Evolutionary conservation across 2,329 filamentous ascomycete species (phyloP), one percentile per base, ranked within the genome.

Genomic region (Tolypocladium nubicola): DNA sequence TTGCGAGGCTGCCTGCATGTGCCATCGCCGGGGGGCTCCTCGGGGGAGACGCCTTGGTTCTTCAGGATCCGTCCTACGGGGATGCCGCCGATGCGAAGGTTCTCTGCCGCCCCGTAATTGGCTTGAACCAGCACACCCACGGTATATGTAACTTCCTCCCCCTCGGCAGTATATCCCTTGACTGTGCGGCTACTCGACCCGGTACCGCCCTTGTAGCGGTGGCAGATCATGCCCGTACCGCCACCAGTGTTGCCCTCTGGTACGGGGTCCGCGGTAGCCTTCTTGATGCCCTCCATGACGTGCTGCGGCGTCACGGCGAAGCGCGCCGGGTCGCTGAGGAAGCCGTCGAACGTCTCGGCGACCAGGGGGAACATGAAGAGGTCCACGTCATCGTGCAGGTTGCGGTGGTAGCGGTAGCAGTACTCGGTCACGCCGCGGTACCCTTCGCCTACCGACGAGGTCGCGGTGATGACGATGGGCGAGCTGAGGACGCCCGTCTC

Each of bases 191-290:
- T 84, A 62, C 79, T 79, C 0, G 79, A 84, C 1, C 85, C 85
- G 0, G 85, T 88, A 0, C 85, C 85, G 40, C 83, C 85, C 66
- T 87, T 87, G 72, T 83, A 86, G 61, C 78, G 78, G 63, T 86
- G 82, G 64, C 82, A 85, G 41, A 83, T 76, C 83, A 87, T 87
- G 16, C 84, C 84, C 0, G 84, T 84, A n/a, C 85, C 85, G 21
- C 85, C 85, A 3, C 85, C 85, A 1, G 78, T 78, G 62, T 82
- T 83, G 0, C 85, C 85, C 68, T 88, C 85, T 2, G 70, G 69
- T 1, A 88, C 83, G 0, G 73, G 69, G 1, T 76, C 80, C 10
- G 73, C 71, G 2, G 71, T 73, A 0, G 80, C 83, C 9, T 67
- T 72, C 38, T 76, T 72, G 55, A 87, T 80, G 0, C 82, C 80